Conservation (phyloP, 192 early-diverging fungal genomes). For the Geosiphon pyriformis region DNA sequence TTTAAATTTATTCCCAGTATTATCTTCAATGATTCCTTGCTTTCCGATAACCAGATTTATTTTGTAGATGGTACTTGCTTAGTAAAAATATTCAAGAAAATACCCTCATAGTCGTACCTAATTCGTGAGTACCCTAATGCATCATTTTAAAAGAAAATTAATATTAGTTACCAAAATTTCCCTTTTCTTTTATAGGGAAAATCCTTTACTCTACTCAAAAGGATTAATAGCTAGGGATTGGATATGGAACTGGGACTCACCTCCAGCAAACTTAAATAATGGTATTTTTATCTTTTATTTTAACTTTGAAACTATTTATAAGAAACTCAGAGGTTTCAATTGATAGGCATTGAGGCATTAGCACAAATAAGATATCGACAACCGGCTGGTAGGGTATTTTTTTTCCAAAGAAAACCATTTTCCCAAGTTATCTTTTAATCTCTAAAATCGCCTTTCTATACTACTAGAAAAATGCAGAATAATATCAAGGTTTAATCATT, state of each 20-base stretch:
- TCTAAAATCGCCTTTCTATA: neutral
- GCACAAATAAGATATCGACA: constrained; percentile 22
- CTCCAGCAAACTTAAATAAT: neutral
- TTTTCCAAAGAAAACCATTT: neutral
- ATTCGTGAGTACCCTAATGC: constrained; percentile 55
- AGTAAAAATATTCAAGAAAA: constrained; percentile 58
- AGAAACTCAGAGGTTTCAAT: neutral
- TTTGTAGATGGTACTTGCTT: constrained; percentile 66
- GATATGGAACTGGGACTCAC: constrained; percentile 13
- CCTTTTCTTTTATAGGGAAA: neutral
- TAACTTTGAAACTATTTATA: neutral
- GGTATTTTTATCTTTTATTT: neutral
- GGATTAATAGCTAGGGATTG: constrained; percentile 15
- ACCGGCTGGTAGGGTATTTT: neutral
- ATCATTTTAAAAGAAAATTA: neutral
- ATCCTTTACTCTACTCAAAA: constrained; percentile 14
- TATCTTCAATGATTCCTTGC: neutral
- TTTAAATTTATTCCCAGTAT: neutral
- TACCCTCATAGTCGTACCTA: constrained; percentile 63
- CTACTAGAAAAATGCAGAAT: constrained; percentile 9
- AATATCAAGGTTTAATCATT: neutral
- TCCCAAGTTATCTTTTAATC: neutral
- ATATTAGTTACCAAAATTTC: neutral
- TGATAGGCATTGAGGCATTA: constrained; percentile 10
- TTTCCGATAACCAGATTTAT: neutral